phyloP scores from a whole-genome alignment of 2,329 filamentous ascomycete genomes.

The Fusarium incarnatum region DNA sequence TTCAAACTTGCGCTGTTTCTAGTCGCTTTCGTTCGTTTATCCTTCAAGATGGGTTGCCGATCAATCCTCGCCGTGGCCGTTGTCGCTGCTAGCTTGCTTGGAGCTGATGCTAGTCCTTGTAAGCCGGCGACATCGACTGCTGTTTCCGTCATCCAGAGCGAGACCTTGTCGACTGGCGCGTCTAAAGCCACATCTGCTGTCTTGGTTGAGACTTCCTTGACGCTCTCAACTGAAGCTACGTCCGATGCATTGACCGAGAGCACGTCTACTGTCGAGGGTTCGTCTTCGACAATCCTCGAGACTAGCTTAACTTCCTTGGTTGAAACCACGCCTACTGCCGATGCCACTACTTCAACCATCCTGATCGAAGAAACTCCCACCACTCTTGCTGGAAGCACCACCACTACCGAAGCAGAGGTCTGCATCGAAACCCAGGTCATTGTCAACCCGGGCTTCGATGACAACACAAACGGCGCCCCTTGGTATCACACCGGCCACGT shows the following conservation, averaged over 20 bases:
- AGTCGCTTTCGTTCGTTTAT: background rate
- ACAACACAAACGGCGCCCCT: too few relatives aligned
- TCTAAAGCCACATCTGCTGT: background rate
- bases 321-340: background rate
- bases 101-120: background rate
- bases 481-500: too few relatives aligned
- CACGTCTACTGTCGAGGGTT: too few relatives aligned
- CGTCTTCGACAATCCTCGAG: background rate
- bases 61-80: accelerated
- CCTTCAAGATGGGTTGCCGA: background rate
- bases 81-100: background rate
- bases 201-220: background rate
- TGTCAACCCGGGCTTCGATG: too few relatives aligned
- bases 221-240: too few relatives aligned
- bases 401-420: too few relatives aligned
- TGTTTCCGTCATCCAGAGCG: background rate
- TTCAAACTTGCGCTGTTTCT: background rate
- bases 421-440: too few relatives aligned
- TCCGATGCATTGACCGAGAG: too few relatives aligned
- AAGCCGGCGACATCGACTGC: background rate
- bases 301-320: background rate
- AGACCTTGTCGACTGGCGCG: background rate
- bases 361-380: too few relatives aligned
- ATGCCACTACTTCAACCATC: too few relatives aligned
- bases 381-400: too few relatives aligned